These are phyloP conservation scores for Ilyonectria robusta DNA, from an alignment of 2,329 filamentous ascomycete genomes.

Conservation along the genomic window DNA sequence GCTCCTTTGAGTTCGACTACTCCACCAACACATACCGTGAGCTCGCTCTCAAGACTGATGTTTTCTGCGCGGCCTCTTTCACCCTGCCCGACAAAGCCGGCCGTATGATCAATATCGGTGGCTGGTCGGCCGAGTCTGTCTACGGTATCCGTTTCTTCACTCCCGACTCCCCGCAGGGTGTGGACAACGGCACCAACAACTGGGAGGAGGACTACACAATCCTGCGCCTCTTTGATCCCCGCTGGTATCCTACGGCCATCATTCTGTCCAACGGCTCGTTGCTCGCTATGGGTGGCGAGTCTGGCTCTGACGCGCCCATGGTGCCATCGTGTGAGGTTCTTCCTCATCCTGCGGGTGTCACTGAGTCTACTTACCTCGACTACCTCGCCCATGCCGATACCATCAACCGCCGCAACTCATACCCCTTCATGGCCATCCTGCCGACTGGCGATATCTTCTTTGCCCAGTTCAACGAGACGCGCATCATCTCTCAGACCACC, in stretches of 20 bases:
- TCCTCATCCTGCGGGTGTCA: constrained; percentile 57
- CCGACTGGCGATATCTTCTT: constrained; percentile 75
- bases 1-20: constrained; percentile 68
- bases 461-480: constrained; percentile 76
- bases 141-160: constrained; percentile 66
- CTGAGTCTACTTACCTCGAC: constrained; percentile 61
- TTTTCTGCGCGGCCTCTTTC: constrained; percentile 76
- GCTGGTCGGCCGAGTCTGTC: constrained; percentile 75
- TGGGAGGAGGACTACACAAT: constrained; percentile 73
- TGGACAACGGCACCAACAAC: constrained; percentile 69
- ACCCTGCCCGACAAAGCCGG: constrained; percentile 76
- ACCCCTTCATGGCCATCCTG: constrained; percentile 74
- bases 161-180: constrained; percentile 60
- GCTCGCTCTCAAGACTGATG: constrained; percentile 75
- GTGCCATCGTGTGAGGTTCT: constrained; percentile 75
- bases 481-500: constrained; percentile 73
- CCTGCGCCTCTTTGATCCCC: constrained; percentile 69
- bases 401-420: constrained; percentile 77
- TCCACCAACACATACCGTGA: constrained; percentile 70
- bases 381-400: constrained; percentile 73
- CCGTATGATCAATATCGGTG: constrained; percentile 75
- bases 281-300: constrained; percentile 74
- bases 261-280: constrained; percentile 76
- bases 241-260: constrained; percentile 77
- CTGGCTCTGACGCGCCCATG: constrained; percentile 72